Evolutionary conservation across 1,139 yeast species (phyloP).

Genomic region (Candida sp.): DNA sequence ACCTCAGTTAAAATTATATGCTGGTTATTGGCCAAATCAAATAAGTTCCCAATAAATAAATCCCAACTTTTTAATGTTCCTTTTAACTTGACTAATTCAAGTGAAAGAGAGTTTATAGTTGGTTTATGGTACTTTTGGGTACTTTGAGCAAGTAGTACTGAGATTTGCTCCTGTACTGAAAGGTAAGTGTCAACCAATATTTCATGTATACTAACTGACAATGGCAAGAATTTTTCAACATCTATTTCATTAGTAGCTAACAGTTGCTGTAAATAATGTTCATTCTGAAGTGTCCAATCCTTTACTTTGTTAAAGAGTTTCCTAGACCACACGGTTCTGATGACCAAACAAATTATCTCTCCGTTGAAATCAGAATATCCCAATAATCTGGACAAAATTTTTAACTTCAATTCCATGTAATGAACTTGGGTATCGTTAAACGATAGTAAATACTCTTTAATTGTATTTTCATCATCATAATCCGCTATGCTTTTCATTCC

Average conservation of each 20-base stretch:
- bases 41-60: constrained; percentile 9
- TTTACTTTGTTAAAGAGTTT: constrained; percentile 19
- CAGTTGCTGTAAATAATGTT: constrained; percentile 13
- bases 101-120: constrained; percentile 23
- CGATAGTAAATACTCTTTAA: constrained; percentile 23
- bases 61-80: constrained; percentile 42
- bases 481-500: constrained; percentile 8
- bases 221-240: constrained; percentile 4
- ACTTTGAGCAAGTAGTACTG: constrained; percentile 12
- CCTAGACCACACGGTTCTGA: constrained; percentile 24
- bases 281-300: constrained; percentile 36
- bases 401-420: constrained; percentile 44
- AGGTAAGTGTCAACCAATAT: constrained; percentile 50
- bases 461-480: constrained; percentile 13
- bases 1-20: constrained; percentile 1
- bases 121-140: constrained; percentile 20
- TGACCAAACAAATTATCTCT: constrained; percentile 14
- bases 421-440: constrained; percentile 33
- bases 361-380: constrained; percentile 9
- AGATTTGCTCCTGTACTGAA: constrained; percentile 24
- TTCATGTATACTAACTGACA: constrained; percentile 46
- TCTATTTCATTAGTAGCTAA: constrained; percentile 4
- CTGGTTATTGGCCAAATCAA: constrained; percentile 1
- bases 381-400: constrained; percentile 40
- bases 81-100: constrained; percentile 34